phyloP scores from a whole-genome alignment of 2,329 filamentous ascomycete genomes.

The Cadophora luteo-olivacea region DNA sequence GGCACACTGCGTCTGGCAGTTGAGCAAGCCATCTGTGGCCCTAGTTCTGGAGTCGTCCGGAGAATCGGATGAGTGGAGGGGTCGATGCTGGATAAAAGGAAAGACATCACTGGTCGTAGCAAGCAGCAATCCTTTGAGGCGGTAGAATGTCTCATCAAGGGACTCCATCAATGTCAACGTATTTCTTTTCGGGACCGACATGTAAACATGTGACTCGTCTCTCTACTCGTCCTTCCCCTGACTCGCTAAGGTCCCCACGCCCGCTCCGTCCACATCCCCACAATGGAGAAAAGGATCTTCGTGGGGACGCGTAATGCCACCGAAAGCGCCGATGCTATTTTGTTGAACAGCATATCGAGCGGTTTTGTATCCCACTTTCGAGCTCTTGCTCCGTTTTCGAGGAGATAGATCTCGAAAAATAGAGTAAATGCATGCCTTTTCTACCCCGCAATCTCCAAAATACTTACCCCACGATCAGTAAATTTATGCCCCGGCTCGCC shows the following conservation, averaged over 20 bases:
- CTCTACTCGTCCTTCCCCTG: neutral
- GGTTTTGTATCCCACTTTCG: neutral
- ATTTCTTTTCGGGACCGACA: neutral
- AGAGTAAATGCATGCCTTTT: neutral
- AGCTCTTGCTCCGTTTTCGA: neutral
- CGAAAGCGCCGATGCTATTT: neutral
- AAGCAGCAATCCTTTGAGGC: too few species aligned
- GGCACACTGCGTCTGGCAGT: too few species aligned
- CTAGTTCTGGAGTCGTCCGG: too few species aligned
- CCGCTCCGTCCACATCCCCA: neutral
- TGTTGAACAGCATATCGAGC: neutral
- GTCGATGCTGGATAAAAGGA: too few species aligned
- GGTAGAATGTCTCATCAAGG: too few species aligned
- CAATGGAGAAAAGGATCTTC: neutral
- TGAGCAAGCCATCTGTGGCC: too few species aligned
- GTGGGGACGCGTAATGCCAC: neutral
- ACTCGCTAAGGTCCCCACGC: neutral
- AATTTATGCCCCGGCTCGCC: too few species aligned
- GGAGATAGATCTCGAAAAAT: neutral
- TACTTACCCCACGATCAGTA: too few species aligned
- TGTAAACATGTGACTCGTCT: neutral
- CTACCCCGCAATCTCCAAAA: too few species aligned
- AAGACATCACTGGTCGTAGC: too few species aligned
- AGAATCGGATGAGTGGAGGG: too few species aligned
- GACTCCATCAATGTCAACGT: neutral